These are phyloP conservation scores for Discostella stelligeroides DNA, from an alignment of 108 stramenopile genomes.

Conservation along the genomic window DNA sequence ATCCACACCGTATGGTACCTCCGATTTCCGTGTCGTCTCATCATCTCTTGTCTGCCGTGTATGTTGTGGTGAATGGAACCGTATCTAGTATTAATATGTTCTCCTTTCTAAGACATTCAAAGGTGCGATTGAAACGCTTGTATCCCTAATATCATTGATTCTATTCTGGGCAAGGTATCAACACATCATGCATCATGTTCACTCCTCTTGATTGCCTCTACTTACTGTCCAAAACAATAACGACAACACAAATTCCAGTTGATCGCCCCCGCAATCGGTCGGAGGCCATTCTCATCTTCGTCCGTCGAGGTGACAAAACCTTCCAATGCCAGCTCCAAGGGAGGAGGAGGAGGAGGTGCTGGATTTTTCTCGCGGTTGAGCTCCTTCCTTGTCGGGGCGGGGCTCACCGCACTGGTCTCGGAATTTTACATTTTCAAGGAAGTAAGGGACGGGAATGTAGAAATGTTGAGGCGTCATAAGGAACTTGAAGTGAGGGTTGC, in stretches of 20 bases:
- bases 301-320: constrained; percentile 10
- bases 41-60: no score
- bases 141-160: background rate
- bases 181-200: no score
- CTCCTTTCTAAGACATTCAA: constrained; percentile 10
- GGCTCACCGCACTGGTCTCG: constrained; percentile 68
- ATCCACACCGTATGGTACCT: no score
- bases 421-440: constrained; percentile 82
- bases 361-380: constrained; percentile 49
- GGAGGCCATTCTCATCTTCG: constrained; percentile 14
- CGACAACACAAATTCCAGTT: constrained; percentile 1
- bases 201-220: no score
- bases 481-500: constrained; percentile 74
- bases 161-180: no score
- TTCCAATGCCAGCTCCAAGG: no score
- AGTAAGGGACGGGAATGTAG: constrained; percentile 65
- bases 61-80: no score
- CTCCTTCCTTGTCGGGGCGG: constrained; percentile 82
- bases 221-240: no score
- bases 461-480: constrained; percentile 72
- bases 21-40: no score
- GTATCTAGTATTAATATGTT: background rate
- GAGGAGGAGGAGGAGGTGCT: constrained; percentile 34
- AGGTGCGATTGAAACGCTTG: constrained; percentile 1
- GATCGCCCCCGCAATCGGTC: constrained; percentile 5